A percentile compares a stretch with the other conserved stretches of the same genome.
These are phyloP conservation scores for Clathrospora elynae DNA, from an alignment of 2,329 filamentous ascomycete species.

Conservation along the genomic window DNA sequence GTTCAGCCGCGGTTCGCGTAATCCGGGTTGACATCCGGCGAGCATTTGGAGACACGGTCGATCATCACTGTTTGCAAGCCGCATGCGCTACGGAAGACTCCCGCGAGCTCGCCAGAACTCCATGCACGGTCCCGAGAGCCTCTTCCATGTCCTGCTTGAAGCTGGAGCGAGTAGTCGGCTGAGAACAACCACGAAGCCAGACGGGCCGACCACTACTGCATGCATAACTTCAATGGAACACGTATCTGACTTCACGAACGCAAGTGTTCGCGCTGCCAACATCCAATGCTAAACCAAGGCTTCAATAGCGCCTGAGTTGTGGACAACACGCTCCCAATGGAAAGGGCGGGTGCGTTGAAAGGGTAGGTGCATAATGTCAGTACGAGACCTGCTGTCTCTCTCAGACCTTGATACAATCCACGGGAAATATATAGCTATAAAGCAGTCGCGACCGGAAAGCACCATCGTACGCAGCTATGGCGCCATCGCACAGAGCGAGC, in stretches of 20 bases:
- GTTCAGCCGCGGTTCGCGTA: constrained; percentile 6
- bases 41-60: constrained; percentile 1
- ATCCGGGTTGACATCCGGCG: background rate
- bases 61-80: constrained; percentile 7
- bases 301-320: constrained; percentile 5
- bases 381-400: no score
- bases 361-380: no score
- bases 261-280: background rate
- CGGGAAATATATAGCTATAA: no score
- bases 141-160: constrained; percentile 8
- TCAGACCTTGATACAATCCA: no score
- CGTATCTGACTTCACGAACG: constrained; percentile 15
- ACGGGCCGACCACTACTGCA: background rate
- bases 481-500: constrained; percentile 22
- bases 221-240: constrained; percentile 13
- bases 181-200: no score
- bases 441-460: background rate
- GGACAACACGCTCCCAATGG: constrained; percentile 10
- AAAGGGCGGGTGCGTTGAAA: background rate
- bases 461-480: constrained; percentile 8
- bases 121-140: constrained; percentile 13
- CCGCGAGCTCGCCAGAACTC: constrained; percentile 7
- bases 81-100: constrained; percentile 12
- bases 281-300: constrained; percentile 14
- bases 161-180: constrained; percentile 1